phyloP scores from a whole-genome alignment of 2,329 filamentous ascomycete genomes.

The Juglanconis oblonga region DNA sequence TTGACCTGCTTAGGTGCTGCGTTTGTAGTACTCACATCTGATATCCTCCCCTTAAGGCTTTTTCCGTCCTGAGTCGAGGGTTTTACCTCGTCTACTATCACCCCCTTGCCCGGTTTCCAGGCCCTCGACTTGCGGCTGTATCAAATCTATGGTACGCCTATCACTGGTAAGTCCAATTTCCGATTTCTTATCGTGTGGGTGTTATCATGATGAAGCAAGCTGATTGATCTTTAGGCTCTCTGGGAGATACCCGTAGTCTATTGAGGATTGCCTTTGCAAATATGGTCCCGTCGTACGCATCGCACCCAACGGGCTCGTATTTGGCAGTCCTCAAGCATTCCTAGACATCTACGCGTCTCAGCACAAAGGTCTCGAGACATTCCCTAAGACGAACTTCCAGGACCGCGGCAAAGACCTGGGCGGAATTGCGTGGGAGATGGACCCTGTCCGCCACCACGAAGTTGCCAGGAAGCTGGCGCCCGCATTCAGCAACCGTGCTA shows the following conservation, averaged over 20 bases:
- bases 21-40: too few species aligned
- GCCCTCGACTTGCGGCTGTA: too few species aligned
- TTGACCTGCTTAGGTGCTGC: too few species aligned
- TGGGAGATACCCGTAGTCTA: background rate
- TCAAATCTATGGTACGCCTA: too few species aligned
- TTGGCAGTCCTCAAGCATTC: background rate
- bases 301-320: background rate
- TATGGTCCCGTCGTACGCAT: background rate
- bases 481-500: background rate
- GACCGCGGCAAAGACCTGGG: background rate
- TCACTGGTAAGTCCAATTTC: too few species aligned
- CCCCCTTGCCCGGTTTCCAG: too few species aligned
- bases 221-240: background rate
- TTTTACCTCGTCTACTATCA: too few species aligned
- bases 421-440: background rate
- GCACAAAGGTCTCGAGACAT: background rate
- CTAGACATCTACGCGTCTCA: background rate
- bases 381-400: background rate
- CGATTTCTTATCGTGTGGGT: too few species aligned
- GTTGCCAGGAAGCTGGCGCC: background rate
- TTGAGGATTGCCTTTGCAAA: background rate
- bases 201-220: too few species aligned
- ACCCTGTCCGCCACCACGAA: background rate
- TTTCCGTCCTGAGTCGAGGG: too few species aligned
- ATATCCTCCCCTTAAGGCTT: too few species aligned